phyloP scores from a whole-genome alignment of 225 moss, liverwort and hornwort species.

The Polytrichum commune region DNA sequence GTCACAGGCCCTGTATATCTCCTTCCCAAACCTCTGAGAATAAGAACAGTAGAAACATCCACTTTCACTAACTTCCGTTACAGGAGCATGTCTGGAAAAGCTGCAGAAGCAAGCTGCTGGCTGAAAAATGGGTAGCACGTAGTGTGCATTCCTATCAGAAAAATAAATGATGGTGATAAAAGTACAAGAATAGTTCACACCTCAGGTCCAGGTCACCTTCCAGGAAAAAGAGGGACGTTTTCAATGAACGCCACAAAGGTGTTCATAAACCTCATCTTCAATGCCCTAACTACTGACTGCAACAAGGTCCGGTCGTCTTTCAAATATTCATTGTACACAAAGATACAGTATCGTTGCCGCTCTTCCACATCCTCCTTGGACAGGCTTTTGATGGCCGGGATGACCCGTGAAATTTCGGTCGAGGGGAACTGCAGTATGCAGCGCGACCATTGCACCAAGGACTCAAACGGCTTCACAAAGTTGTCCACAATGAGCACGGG shows the following conservation, averaged over 20 bases:
- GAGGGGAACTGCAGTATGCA: conserved; percentile 32
- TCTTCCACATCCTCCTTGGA: conserved; percentile 18
- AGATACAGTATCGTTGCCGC: conserved; percentile 23
- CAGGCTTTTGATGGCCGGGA: conserved; percentile 21
- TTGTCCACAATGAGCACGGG: conserved; percentile 31
- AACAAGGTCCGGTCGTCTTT: conserved; percentile 3
- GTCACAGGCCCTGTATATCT: too few relatives aligned
- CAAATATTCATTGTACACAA: conserved; percentile 2
- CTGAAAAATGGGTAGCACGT: too few relatives aligned
- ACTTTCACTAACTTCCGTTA: too few relatives aligned
- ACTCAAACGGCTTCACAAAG: conserved; percentile 30
- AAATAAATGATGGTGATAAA: neutral
- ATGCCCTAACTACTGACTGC: neutral
- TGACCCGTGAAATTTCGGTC: conserved; percentile 18
- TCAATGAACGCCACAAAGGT: neutral
- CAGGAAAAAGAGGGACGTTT: neutral
- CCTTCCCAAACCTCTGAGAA: too few relatives aligned
- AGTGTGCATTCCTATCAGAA: neutral
- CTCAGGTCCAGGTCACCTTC: neutral
- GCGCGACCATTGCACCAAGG: conserved; percentile 30
- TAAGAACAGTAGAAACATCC: too few relatives aligned
- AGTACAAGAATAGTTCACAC: neutral
- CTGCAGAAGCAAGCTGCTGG: too few relatives aligned
- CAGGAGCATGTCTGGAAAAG: too few relatives aligned
- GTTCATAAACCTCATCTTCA: conserved; percentile 4